phyloP scores from a whole-genome alignment of 1,284 basidiomycete species.

The Trametes hirsuta region DNA sequence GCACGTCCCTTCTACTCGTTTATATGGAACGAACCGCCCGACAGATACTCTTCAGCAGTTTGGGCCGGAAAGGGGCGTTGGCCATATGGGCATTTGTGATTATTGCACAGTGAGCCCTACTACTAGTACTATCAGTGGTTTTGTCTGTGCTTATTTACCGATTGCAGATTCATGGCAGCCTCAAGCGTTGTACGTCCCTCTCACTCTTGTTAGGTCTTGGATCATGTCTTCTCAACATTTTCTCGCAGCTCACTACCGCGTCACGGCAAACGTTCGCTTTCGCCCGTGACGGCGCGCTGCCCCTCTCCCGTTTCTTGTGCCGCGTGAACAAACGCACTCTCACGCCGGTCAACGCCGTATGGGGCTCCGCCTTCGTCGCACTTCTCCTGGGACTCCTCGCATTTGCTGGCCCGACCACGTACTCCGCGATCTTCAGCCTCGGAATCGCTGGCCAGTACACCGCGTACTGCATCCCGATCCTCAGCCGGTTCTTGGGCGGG shows the following conservation, averaged over 20 bases:
- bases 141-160: no score
- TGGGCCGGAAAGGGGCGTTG: slow-evolving; percentile 60
- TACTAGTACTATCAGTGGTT: no score
- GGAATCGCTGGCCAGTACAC: slow-evolving; percentile 59
- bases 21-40: slow-evolving; percentile 3
- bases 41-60: slow-evolving; percentile 66
- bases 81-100: slow-evolving; percentile 51
- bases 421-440: slow-evolving; percentile 68
- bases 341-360: slow-evolving; percentile 69
- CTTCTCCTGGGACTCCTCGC: slow-evolving; percentile 58
- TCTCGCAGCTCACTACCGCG: slow-evolving; percentile 21
- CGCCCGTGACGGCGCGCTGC: slow-evolving; percentile 67
- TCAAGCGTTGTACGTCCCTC: slow-evolving; percentile 54
- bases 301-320: slow-evolving; percentile 69
- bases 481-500: slow-evolving; percentile 38
- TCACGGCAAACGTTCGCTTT: slow-evolving; percentile 69
- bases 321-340: slow-evolving; percentile 63
- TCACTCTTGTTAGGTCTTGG: no score
- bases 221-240: not conserved
- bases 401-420: slow-evolving; percentile 66
- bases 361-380: slow-evolving; percentile 52
- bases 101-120: slow-evolving; percentile 19
- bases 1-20: no score
- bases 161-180: slow-evolving; percentile 66
- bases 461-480: slow-evolving; percentile 54